Base-by-base conservation (phyloP, 2,329 filamentous ascomycete genomes). In the Macrophomina tecta region DNA sequence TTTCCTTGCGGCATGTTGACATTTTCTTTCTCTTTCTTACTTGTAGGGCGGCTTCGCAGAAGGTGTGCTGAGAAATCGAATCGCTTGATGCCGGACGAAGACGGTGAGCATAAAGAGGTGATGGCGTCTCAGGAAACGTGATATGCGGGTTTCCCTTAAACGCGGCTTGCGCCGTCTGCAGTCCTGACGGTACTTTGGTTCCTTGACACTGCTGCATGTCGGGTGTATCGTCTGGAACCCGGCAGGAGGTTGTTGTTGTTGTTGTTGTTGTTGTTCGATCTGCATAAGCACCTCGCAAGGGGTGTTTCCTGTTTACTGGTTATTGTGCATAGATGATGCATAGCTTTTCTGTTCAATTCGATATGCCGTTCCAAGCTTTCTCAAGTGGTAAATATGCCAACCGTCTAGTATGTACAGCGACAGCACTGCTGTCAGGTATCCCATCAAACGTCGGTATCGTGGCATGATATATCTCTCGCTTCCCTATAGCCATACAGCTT, bases 381-480 rank as follows among this genome's bases (percentile, higher is more conserved):
- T 61, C 6, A 38, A 30, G 30, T 12, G 40, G 42, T 48, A n/a
- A 11, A 32, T 18, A 49, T 38, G 34, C 18, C 23, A 45, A 18
- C 30, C 58, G 18, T 49, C 58, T 62, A 38, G n/a, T 51, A 62
- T 62, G n/a, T 62, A 49, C 58, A 62, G 18, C 6, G 45, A 62
- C 58, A 62, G 45, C 32, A n/a, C 45, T 62, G 58, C 58, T 62
- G 58, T 38, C 58, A 49, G 58, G 58, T 62, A 49, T 62, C 58
- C 58, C n/a, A 38, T 38, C 36, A 60, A 62, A 62, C 49, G 42
- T 18, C n/a, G 23, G 14, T 62, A 38, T 46, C 14, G 16, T 61
- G 9, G n/a, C 56, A 12, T 18, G 42, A 32, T 30, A 18, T 18
- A 12, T 16, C 14, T n/a, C 30, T 6, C 2, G n/a, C 14, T 8